Evolutionary conservation across 306 rosid genomes (phyloP), one percentile per base, ranked within the genome.

Genomic region (Prunus armeniaca): DNA sequence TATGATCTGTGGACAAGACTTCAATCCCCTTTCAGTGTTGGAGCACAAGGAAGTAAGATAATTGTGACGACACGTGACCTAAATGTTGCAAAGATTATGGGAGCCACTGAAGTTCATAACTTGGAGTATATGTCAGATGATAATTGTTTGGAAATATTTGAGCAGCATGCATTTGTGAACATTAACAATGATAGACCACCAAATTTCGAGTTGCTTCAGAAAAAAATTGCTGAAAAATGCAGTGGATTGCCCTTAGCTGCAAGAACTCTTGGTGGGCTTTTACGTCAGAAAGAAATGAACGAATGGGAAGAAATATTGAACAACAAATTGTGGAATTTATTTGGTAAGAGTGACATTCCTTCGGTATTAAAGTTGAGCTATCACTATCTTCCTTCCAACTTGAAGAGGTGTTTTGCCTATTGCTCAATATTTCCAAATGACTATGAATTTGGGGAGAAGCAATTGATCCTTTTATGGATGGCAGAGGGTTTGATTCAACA

Each of bases 391-490:
- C 76, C 88, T 0, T 57, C 72, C 0, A 49, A 41, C 18, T 24
- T 85, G 14, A 85, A 85, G 4, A 60, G 63, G 12, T 85, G 88
- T 7, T 85, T 85, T 82, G 80, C 88, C 12, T 85, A 82, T 68
- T 79, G 83, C 10, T 83, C 84, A 0, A 70, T 86, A 20, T 55
- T 86, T 0, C 84, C 85, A 0, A 78, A 75, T 41, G 83, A 49
- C 60, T 78, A 72, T 51, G 49, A 18, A 51, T 46, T 82, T 4
- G 13, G 52, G 5, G 77, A 74, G 13, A 3, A n/a, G 6, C 47
- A 69, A 17, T 9, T 86, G 2, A 41, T 82, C 22, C 45, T 46
- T 11, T 6, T 81, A 2, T 85, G 88, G 88, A 85, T 82, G 84
- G 88, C 86, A 6, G 83, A 85, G 70, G 78, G 74, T 4, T 30